A percentile compares a stretch with the other conserved stretches of the same genome.
Conservation (phyloP, 75 land plant species). For the Pinus albicaulis region DNA sequence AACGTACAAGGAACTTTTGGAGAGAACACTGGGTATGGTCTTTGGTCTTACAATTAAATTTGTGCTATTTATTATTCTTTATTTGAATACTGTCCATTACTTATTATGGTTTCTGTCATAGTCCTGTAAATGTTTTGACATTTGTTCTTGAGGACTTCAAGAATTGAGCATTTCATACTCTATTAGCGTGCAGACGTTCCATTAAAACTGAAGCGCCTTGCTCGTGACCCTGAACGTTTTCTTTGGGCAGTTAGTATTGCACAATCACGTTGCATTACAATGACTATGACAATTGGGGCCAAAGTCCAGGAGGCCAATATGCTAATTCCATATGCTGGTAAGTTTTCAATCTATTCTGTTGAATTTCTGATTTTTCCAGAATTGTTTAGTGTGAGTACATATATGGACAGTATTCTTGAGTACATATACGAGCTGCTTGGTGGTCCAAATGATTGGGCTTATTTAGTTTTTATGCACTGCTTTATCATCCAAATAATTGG, state of each 20-base stretch:
- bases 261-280: conserved; percentile 71
- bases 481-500: too few relatives aligned
- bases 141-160: neutral
- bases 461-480: too few relatives aligned
- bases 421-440: too few relatives aligned
- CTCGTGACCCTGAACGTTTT: conserved; percentile 84
- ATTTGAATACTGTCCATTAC: neutral
- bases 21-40: conserved; percentile 77
- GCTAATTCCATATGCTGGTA: conserved; percentile 95
- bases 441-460: too few relatives aligned
- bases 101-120: neutral
- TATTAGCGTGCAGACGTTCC: conserved; percentile 69
- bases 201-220: conserved; percentile 85
- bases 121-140: neutral
- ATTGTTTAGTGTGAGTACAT: too few relatives aligned
- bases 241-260: conserved; percentile 88
- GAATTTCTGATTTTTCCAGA: too few relatives aligned
- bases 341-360: neutral
- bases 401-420: too few relatives aligned
- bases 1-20: conserved; percentile 71
- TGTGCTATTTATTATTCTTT: conserved; percentile 2
- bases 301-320: conserved; percentile 72
- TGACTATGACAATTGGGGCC: conserved; percentile 80
- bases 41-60: neutral
- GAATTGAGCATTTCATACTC: neutral